phyloP scores from a whole-genome alignment of 1,139 yeast genomes.

The Saccharomyces pastorianus region DNA sequence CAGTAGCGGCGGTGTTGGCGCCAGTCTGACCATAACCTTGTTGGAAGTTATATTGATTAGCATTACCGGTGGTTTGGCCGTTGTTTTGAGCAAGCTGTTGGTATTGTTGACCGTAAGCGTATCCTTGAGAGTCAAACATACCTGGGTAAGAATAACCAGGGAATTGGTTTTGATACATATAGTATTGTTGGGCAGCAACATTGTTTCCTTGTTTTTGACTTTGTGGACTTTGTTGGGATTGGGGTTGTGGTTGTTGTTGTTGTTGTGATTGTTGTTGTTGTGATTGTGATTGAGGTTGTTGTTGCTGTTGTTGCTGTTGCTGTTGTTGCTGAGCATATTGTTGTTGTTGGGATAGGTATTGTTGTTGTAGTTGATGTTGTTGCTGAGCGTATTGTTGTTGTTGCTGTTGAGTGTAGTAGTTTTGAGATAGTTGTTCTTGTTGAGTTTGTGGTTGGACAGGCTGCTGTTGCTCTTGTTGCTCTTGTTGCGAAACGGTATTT shows the following conservation, averaged over 20 bases:
- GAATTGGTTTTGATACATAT: conserved; percentile 31
- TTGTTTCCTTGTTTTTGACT: conserved; percentile 12
- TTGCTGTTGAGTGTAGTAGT: conserved; percentile 5
- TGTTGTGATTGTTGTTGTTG: conserved; percentile 9
- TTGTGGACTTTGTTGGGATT: conserved; percentile 11
- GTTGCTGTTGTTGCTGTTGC: conserved; percentile 12
- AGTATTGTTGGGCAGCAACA: conserved; percentile 28
- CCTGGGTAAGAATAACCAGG: conserved; percentile 35
- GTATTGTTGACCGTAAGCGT: conserved; percentile 25
- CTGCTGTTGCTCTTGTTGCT: conserved; percentile 2
- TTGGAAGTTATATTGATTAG: conserved; percentile 17
- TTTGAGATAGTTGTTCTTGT: conserved; percentile 6
- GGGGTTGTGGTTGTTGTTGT: conserved; percentile 14
- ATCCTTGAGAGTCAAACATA: conserved; percentile 29
- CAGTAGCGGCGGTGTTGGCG: conserved; percentile 3
- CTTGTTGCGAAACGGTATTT: background rate
- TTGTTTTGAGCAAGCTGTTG: conserved; percentile 17
- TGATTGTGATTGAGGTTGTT: background rate
- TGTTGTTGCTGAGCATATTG: conserved; percentile 3
- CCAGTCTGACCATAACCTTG: conserved; percentile 18
- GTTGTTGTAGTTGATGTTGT: conserved; percentile 8
- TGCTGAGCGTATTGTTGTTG: conserved; percentile 4
- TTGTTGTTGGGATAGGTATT: conserved; percentile 6
- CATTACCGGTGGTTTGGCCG: conserved; percentile 10
- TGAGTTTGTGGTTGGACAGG: conserved; percentile 6